Base-by-base conservation (phyloP, 169 alveolate species). In the Cryptosporidium parvum region DNA sequence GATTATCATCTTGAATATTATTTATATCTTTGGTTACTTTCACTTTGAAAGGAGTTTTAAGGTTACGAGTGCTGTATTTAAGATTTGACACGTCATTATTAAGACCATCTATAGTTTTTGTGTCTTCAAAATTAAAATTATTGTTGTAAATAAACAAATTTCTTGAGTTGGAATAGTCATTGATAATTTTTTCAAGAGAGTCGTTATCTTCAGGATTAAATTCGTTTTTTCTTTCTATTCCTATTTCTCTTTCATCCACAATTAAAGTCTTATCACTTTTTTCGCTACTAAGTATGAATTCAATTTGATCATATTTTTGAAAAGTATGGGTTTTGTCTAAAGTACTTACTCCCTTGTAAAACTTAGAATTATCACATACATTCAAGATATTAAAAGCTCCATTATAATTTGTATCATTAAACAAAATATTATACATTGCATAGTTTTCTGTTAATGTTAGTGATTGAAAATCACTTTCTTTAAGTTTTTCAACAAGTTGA, bases 381-480 rank as follows among this genome's bases (percentile, higher is more conserved):
- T 56, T 56, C 14, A 56, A 21, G 26, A 56, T 26, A 5, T 56
- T 56, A 56, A 23, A 56, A 23, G 2, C 35, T 26, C 35, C 37
- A 56, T 26, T 56, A 23, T 56, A 26, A 10, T 56, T 7, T 10
- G 1, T 21, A 26, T 56, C 67, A 23, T 2, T 56, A 56, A 56
- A 56, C 8, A 56, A 7, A 9, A 56, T 56, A 21, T 26, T 56
- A 56, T 56, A 56, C 21, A 56, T 56, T 23, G 21, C 35, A 23
- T 23, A 56, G 14, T 56, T 56, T 10, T 56, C 67, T 1, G 67
- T 56, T 0, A 56, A 8, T 23, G 26, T 29, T 26, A 56, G 23
- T 7, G 67, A 56, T 10, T 56, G 67, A 56, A 21, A 21, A 26
- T 56, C 67, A 21, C 67, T 56, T 56, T 56, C 67, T 56, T 21